These are phyloP conservation scores for Wickerhamomyces bovis DNA, from an alignment of 805 yeast genomes.

Conservation along the genomic window DNA sequence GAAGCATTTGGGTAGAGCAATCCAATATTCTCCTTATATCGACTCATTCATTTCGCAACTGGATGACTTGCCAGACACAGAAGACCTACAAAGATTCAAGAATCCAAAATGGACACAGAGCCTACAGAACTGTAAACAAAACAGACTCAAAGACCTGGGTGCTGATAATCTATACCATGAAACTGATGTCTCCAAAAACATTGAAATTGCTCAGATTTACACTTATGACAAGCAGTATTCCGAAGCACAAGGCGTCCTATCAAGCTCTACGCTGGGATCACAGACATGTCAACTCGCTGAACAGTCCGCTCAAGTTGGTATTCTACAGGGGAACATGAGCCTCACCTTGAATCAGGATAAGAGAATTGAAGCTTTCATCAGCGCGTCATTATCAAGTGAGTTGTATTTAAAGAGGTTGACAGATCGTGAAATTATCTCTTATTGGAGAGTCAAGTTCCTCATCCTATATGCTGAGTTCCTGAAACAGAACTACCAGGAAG, in stretches of 20 bases:
- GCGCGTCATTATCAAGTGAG: conserved; percentile 19
- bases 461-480: conserved; percentile 22
- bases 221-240: conserved; percentile 13
- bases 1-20: conserved; percentile 10
- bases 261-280: conserved; percentile 10
- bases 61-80: conserved; percentile 1
- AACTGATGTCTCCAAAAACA: conserved; percentile 12
- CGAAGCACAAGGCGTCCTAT: conserved; percentile 18
- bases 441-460: conserved; percentile 23
- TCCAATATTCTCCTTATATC: conserved; percentile 15
- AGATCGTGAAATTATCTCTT: conserved; percentile 17
- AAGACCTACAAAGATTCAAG: not conserved
- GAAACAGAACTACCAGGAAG: conserved; percentile 18
- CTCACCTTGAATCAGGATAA: conserved; percentile 19
- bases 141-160: conserved; percentile 8
- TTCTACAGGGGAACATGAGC: conserved; percentile 14
- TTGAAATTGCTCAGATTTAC: conserved; percentile 15
- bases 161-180: conserved; percentile 22
- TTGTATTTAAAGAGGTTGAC: conserved; percentile 20
- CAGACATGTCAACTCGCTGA: conserved; percentile 19
- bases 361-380: conserved; percentile 17
- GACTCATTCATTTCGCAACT: conserved; percentile 11
- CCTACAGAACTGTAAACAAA: conserved; percentile 2
- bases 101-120: conserved; percentile 6
- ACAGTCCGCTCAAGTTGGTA: conserved; percentile 16